Evolutionary conservation across 768 basidiomycete species (phyloP).

Genomic region (Macrolepiota dolichaula): DNA sequence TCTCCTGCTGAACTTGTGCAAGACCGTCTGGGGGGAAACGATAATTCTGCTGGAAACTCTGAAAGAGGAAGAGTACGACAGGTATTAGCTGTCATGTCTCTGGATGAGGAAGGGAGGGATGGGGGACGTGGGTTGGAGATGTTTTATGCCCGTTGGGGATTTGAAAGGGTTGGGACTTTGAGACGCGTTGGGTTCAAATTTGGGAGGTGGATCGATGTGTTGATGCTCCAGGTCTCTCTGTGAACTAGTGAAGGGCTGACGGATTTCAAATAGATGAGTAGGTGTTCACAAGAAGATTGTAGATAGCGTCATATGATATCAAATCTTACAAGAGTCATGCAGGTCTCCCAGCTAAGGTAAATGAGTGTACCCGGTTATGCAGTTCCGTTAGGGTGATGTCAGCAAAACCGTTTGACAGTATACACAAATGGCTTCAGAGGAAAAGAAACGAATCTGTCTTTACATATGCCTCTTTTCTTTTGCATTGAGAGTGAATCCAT

Average conservation of each 20-base stretch:
- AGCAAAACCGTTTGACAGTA: too few species aligned
- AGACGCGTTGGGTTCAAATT: conserved; percentile 20
- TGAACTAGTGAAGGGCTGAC: not conserved
- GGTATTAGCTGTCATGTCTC: conserved; percentile 18
- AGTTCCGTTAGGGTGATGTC: too few species aligned
- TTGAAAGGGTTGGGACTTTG: conserved; percentile 17
- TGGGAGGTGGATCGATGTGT: conserved; percentile 19
- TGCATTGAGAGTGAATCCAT: too few species aligned
- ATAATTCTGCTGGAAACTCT: not conserved
- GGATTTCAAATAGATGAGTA: too few species aligned
- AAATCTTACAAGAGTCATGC: too few species aligned
- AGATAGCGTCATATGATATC: too few species aligned
- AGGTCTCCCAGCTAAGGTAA: too few species aligned
- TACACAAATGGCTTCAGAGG: too few species aligned
- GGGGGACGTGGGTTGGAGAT: conserved; percentile 17
- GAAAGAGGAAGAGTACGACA: conserved; percentile 9
- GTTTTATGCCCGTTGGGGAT: conserved; percentile 21
- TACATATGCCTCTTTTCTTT: too few species aligned
- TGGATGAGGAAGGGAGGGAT: conserved; percentile 13
- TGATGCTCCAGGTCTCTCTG: conserved; percentile 18
- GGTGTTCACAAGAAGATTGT: too few species aligned
- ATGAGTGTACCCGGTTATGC: too few species aligned
- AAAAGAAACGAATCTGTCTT: too few species aligned
- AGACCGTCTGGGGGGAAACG: not conserved
- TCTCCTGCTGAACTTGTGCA: not conserved